Evolutionary conservation across 129 eudicot species (phyloP), one percentile per base, ranked within the genome.

Genomic region (Gnaphalium uliginosum): DNA sequence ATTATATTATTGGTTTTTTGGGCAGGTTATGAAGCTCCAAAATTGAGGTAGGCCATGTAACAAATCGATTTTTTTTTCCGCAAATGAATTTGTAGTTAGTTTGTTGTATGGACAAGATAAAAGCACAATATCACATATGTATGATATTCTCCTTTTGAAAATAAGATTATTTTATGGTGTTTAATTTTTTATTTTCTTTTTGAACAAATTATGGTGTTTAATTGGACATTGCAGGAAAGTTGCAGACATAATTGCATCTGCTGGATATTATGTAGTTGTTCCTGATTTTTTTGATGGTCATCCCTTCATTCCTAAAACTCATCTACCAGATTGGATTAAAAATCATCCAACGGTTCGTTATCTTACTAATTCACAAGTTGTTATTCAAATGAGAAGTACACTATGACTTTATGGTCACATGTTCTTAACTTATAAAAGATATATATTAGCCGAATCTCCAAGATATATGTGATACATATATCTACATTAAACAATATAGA

Each of bases 191-290:
- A n/a, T n/a, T n/a, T n/a, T n/a, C n/a, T n/a, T n/a, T n/a, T n/a
- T n/a, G n/a, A n/a, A n/a, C n/a, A n/a, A n/a, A n/a, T n/a, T n/a
- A n/a, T n/a, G n/a, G n/a, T n/a, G n/a, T n/a, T n/a, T n/a, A n/a
- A n/a, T n/a, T n/a, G n/a, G 63, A 39, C 26, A 29, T 56, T 83
- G 43, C 72, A 91, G 96, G 89, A 81, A 79, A 29, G 68, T 91
- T 35, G 97, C 97, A 15, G 96, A 91, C 80, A 85, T 83, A 79
- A 82, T 86, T 62, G 91, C 92, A 48, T 86, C 75, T 77, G 83
- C 90, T 75, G 96, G 97, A 74, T 91, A 84, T 81, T 89, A 84
- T 77, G 87, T 82, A 17, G 92, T 83, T 68, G 96, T 85, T 27
- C 96, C 96, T 0, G 95, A 91, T 79, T 83, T 91, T 57, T 65